These are phyloP conservation scores for Arthrobotrys sinensis DNA, from an alignment of 2,329 filamentous ascomycete species.

Conservation along the genomic window DNA sequence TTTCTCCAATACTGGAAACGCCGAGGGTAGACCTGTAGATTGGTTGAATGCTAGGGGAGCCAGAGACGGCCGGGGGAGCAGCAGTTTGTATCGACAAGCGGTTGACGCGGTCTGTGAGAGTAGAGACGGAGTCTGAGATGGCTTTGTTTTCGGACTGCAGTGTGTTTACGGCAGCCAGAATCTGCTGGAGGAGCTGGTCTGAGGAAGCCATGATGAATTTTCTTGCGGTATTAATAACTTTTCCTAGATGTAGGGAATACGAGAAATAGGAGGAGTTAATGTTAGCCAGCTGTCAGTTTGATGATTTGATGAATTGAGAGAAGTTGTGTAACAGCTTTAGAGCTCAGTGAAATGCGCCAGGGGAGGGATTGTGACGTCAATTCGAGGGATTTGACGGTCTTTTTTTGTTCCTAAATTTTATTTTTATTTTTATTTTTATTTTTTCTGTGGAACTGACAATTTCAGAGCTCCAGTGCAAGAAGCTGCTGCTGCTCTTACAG, in stretches of 20 bases:
- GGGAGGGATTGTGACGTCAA: slow-evolving; percentile 35
- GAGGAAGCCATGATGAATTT: slow-evolving; percentile 39
- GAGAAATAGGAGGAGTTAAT: neutral
- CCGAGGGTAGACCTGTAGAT: slow-evolving; percentile 49
- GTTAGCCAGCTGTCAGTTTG: slow-evolving; percentile 18
- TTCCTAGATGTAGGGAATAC: neutral
- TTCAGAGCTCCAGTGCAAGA: slow-evolving; percentile 25
- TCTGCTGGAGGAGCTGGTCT: slow-evolving; percentile 69
- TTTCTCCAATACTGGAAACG: slow-evolving; percentile 45
- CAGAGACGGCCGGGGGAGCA: slow-evolving; percentile 64
- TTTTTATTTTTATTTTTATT: too few species aligned
- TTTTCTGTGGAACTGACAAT: neutral
- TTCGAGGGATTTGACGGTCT: slow-evolving; percentile 48
- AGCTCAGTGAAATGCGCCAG: neutral
- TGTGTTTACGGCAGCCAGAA: slow-evolving; percentile 73
- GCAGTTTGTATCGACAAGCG: slow-evolving; percentile 73
- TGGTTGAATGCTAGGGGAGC: slow-evolving; percentile 38
- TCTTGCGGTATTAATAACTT: neutral
- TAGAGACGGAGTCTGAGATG: slow-evolving; percentile 74
- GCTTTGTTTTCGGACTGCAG: slow-evolving; percentile 73
- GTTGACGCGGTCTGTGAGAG: slow-evolving; percentile 76
- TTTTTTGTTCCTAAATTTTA: neutral
- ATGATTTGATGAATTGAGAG: slow-evolving; percentile 1
- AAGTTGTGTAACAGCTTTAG: slow-evolving; percentile 23
- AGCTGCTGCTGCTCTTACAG: neutral